Percentiles rank a stretch among this genome's conserved stretches.
phyloP scores from a whole-genome alignment of 257 asterid species.

The Schizonepeta tenuifolia region DNA sequence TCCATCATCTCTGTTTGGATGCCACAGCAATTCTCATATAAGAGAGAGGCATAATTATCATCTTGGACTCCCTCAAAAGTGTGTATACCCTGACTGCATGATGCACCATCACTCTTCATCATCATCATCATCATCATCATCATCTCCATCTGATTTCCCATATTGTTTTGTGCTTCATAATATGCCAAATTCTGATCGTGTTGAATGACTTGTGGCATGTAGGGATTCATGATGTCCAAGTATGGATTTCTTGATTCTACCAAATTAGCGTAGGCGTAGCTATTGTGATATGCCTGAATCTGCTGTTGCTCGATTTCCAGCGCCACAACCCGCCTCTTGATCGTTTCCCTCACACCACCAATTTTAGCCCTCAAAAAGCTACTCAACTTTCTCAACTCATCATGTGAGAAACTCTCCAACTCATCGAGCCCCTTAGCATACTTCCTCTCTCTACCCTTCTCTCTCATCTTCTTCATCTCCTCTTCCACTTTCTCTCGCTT shows the following conservation, averaged over 20 bases:
- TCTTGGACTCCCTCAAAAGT: background rate
- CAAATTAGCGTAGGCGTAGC: no score
- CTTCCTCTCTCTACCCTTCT: background rate
- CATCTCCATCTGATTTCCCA: background rate
- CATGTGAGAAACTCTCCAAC: background rate
- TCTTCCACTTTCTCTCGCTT: background rate
- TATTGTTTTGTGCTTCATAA: background rate
- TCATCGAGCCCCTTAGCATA: background rate
- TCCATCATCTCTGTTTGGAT: background rate
- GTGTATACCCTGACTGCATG: background rate
- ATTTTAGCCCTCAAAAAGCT: background rate
- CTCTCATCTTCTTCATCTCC: slow-evolving; percentile 16
- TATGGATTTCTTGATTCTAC: background rate
- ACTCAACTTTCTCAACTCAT: slow-evolving; percentile 14
- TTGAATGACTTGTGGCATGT: background rate
- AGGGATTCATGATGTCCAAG: background rate
- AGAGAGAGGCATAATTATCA: background rate
- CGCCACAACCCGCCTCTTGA: background rate
- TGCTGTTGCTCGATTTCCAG: background rate
- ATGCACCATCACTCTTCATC: background rate
- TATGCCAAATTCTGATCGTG: background rate
- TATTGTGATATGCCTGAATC: background rate
- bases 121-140: background rate
- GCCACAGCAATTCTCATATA: background rate
- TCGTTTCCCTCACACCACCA: slow-evolving; percentile 17